Evolutionary conservation across 495 filamentous ascomycete genomes (phyloP).

Genomic region (Neurospora sp.): DNA sequence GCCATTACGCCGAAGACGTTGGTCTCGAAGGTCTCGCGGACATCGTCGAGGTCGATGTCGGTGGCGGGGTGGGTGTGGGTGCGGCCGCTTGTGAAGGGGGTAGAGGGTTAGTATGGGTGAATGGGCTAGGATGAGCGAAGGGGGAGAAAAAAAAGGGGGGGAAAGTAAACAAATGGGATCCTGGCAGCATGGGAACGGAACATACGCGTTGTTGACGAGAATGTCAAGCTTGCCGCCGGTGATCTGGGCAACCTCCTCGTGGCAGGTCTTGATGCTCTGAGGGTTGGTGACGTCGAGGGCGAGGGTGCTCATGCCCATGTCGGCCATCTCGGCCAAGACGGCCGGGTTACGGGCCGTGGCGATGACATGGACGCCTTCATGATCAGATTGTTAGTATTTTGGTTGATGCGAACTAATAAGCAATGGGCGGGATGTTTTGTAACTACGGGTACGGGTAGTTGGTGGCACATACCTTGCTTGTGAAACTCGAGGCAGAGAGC

Average conservation of each 20-base stretch:
- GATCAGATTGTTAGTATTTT: background rate
- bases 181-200: background rate
- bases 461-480: slow-evolving; percentile 25
- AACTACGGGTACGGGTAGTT: background rate
- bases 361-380: slow-evolving; percentile 41
- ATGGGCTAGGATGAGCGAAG: too few species aligned
- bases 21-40: slow-evolving; percentile 47
- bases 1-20: slow-evolving; percentile 52
- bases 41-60: slow-evolving; percentile 41
- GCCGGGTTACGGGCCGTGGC: slow-evolving; percentile 42
- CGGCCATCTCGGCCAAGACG: slow-evolving; percentile 34
- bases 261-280: slow-evolving; percentile 40
- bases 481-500: slow-evolving; percentile 41
- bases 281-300: slow-evolving; percentile 41
- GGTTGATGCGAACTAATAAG: too few species aligned
- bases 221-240: slow-evolving; percentile 51
- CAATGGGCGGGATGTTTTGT: too few species aligned
- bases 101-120: background rate
- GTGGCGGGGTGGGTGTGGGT: slow-evolving; percentile 42
- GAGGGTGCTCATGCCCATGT: slow-evolving; percentile 36
- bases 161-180: background rate
- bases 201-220: slow-evolving; percentile 58
- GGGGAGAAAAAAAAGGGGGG: too few species aligned
- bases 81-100: slow-evolving; percentile 30
- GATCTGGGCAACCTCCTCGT: slow-evolving; percentile 34